A percentile compares a stretch with the other conserved stretches of the same genome.
These are phyloP conservation scores for Posidonia australis DNA, from an alignment of 106 monocot species.

Conservation along the genomic window DNA sequence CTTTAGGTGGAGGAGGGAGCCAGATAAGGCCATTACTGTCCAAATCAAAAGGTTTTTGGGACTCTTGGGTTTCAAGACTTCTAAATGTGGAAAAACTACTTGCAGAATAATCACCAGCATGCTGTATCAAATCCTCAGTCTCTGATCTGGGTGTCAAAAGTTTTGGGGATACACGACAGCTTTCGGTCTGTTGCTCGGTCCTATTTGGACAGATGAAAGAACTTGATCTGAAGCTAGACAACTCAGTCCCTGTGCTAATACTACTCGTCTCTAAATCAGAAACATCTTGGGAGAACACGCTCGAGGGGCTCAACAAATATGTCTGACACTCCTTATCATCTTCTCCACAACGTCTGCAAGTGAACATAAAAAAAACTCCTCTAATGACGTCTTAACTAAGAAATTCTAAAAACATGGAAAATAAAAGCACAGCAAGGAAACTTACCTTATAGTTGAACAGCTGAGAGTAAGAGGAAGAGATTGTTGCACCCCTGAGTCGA, in stretches of 20 bases:
- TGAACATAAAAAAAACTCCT: not conserved
- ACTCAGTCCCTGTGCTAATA: constrained; percentile 33
- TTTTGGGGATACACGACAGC: constrained; percentile 12
- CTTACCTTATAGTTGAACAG: constrained; percentile 4
- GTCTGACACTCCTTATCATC: constrained; percentile 4
- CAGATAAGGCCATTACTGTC: constrained; percentile 42
- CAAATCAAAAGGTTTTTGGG: constrained; percentile 40
- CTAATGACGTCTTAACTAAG: not conserved
- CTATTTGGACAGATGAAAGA: constrained; percentile 51
- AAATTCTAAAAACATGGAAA: not conserved
- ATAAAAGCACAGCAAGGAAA: not conserved
- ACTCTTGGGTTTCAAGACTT: constrained; percentile 15
- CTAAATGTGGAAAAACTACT: constrained; percentile 18
- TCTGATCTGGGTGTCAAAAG: constrained; percentile 18
- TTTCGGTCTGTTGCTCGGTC: constrained; percentile 6
- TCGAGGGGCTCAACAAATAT: constrained; percentile 15
- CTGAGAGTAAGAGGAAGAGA: not conserved
- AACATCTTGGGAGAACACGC: constrained; percentile 42
- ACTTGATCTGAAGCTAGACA: constrained; percentile 44
- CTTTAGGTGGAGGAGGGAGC: constrained; percentile 62
- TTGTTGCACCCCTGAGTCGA: not conserved
- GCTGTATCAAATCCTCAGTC: constrained; percentile 18
- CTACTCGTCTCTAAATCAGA: constrained; percentile 66
- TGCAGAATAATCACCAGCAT: constrained; percentile 3
- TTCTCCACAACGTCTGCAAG: constrained; percentile 3